Evolutionary conservation across 331 rosid genomes (phyloP).

Genomic region (Cydonia oblonga): DNA sequence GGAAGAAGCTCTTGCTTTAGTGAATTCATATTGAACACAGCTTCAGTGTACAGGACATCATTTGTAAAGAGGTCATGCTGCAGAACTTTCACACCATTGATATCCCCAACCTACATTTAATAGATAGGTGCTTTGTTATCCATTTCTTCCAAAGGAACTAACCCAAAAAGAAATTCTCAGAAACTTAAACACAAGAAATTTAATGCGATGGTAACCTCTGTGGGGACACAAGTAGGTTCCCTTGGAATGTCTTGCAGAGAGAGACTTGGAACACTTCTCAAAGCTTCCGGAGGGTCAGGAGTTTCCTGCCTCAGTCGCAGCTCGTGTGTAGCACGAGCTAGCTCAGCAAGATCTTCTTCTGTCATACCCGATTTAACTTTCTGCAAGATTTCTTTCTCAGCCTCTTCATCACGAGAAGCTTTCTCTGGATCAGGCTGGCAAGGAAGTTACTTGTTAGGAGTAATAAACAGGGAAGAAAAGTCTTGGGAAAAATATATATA

Average conservation of each 20-base stretch:
- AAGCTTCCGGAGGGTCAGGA: conserved; percentile 94
- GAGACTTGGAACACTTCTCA: conserved; percentile 85
- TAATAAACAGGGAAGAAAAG: background rate
- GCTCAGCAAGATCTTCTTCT: conserved; percentile 79
- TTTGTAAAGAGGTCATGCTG: conserved; percentile 94
- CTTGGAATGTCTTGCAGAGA: conserved; percentile 86
- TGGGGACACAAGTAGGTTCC: conserved; percentile 71
- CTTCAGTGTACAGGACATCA: conserved; percentile 85
- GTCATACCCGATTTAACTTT: conserved; percentile 78
- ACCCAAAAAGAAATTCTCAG: conserved; percentile 11
- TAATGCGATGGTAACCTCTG: conserved; percentile 42
- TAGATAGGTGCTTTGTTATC: conserved; percentile 3
- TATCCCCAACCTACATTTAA: conserved; percentile 59
- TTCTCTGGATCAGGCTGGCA: conserved; percentile 88
- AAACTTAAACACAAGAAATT: conserved; percentile 8
- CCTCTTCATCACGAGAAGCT: conserved; percentile 74
- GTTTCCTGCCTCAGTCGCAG: conserved; percentile 86
- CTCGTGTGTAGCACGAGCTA: conserved; percentile 77
- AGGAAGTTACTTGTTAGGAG: conserved; percentile 18
- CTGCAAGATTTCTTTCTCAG: conserved; percentile 59
- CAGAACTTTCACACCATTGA: conserved; percentile 77
- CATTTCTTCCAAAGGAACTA: background rate
- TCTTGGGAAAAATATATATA: background rate
- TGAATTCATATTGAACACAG: conserved; percentile 74
- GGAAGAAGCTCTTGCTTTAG: conserved; percentile 90